A percentile compares a stretch with the other conserved stretches of the same genome.
Conservation (phyloP, 2,329 filamentous ascomycete species). For the Periconia digitata region DNA sequence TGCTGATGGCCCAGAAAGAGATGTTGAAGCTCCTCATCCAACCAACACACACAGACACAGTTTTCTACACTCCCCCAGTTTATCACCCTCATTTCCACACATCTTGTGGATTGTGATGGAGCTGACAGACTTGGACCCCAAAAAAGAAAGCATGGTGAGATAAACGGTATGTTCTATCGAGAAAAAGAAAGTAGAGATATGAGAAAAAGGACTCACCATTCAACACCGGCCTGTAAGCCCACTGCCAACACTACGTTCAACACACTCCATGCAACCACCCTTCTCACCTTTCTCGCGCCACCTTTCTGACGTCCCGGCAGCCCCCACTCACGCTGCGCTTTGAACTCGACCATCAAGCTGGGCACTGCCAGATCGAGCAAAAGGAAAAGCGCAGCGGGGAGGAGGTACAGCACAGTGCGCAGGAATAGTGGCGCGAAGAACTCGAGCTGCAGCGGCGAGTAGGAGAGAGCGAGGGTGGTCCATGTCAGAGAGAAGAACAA, state of each 20-base stretch:
- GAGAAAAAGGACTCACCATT: slow-evolving; percentile 44
- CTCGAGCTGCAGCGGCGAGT: slow-evolving; percentile 74
- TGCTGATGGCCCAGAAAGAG: too few relatives aligned
- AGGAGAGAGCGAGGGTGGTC: slow-evolving; percentile 78
- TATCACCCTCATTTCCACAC: too few relatives aligned
- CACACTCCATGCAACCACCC: slow-evolving; percentile 56
- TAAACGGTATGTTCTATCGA: too few relatives aligned
- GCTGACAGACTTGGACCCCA: too few relatives aligned
- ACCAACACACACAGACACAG: too few relatives aligned
- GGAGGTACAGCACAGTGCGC: slow-evolving; percentile 68
- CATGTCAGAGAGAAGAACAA: slow-evolving; percentile 91
- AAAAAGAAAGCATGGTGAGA: too few relatives aligned
- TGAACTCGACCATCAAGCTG: slow-evolving; percentile 67
- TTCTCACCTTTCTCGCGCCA: slow-evolving; percentile 47
- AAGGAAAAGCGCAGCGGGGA: slow-evolving; percentile 73
- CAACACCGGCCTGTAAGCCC: slow-evolving; percentile 57
- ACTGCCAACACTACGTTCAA: slow-evolving; percentile 59
- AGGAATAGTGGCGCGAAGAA: slow-evolving; percentile 69
- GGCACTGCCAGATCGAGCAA: slow-evolving; percentile 72
- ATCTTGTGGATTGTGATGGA: too few relatives aligned
- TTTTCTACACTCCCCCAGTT: too few relatives aligned
- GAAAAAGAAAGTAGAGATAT: too few relatives aligned
- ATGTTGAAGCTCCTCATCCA: too few relatives aligned
- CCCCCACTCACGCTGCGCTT: slow-evolving; percentile 61
- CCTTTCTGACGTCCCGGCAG: slow-evolving; percentile 48